These are phyloP conservation scores for Monosporozyma solicola DNA, from an alignment of 805 yeast species.

Conservation along the genomic window DNA sequence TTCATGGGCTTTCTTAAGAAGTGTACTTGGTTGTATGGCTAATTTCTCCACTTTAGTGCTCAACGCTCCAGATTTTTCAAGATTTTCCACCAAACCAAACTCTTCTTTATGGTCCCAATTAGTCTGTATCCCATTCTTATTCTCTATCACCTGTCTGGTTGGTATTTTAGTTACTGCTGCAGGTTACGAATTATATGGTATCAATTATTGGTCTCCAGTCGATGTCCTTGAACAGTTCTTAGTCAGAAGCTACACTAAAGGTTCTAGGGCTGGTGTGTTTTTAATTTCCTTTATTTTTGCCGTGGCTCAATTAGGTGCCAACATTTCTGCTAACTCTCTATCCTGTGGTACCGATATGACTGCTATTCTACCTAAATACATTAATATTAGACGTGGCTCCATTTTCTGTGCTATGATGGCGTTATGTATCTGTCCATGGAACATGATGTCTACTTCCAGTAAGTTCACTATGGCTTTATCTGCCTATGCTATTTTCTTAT, in stretches of 20 bases:
- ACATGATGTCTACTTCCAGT: slow-evolving; percentile 51
- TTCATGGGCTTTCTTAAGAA: slow-evolving; percentile 56
- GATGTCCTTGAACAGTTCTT: slow-evolving; percentile 50
- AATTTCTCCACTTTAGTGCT: slow-evolving; percentile 74
- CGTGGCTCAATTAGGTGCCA: slow-evolving; percentile 65
- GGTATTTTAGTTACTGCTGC: slow-evolving; percentile 77
- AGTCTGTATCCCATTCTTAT: slow-evolving; percentile 58
- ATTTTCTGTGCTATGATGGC: slow-evolving; percentile 62
- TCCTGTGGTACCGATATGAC: slow-evolving; percentile 52
- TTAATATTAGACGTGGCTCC: slow-evolving; percentile 54
- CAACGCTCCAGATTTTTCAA: slow-evolving; percentile 77
- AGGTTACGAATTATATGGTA: slow-evolving; percentile 35
- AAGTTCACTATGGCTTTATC: slow-evolving; percentile 67
- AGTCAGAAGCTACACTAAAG: slow-evolving; percentile 27
- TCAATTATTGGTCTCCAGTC: slow-evolving; percentile 37
- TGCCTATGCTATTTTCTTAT: slow-evolving; percentile 71
- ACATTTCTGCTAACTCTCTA: slow-evolving; percentile 57
- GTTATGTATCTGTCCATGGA: slow-evolving; percentile 71
- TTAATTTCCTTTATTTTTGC: slow-evolving; percentile 56
- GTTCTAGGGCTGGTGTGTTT: slow-evolving; percentile 68
- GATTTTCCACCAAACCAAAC: slow-evolving; percentile 52
- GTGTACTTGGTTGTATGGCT: slow-evolving; percentile 66
- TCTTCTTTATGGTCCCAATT: slow-evolving; percentile 43
- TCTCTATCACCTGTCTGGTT: slow-evolving; percentile 66
- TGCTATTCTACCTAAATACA: slow-evolving; percentile 47